A percentile compares a stretch with the other conserved stretches of the same genome.
phyloP scores from a whole-genome alignment of 225 moss, liverwort and hornwort species.

The Polytrichum commune region DNA sequence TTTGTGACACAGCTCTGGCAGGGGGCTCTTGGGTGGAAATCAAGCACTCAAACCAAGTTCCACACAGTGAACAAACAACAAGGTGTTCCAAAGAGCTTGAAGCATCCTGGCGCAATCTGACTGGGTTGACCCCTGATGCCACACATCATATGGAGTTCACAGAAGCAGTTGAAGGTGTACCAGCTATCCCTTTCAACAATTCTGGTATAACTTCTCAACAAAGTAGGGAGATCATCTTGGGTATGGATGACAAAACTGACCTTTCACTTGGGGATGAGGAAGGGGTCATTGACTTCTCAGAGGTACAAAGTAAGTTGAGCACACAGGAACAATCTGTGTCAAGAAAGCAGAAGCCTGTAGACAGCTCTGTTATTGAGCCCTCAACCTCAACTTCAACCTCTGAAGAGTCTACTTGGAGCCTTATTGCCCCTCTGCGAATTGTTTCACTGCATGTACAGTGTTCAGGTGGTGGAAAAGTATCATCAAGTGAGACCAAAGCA shows the following conservation, averaged over 20 bases:
- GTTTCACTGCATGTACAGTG: slow-evolving; percentile 58
- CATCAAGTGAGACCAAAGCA: slow-evolving; percentile 21
- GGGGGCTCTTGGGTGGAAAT: slow-evolving; percentile 66
- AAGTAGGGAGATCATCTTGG: slow-evolving; percentile 35
- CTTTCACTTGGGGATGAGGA: slow-evolving; percentile 38
- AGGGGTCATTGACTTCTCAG: slow-evolving; percentile 28
- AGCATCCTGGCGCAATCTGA: slow-evolving; percentile 38
- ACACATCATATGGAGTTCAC: slow-evolving; percentile 59
- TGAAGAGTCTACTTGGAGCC: slow-evolving; percentile 29
- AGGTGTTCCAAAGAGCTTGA: slow-evolving; percentile 53
- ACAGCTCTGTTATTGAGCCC: slow-evolving; percentile 8
- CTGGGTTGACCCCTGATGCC: slow-evolving; percentile 52
- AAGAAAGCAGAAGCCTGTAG: slow-evolving; percentile 13
- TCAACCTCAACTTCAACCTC: slow-evolving; percentile 20
- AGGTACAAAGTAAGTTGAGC: slow-evolving; percentile 21
- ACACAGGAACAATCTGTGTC: neutral
- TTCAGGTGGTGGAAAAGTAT: slow-evolving; percentile 45
- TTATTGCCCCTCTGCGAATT: slow-evolving; percentile 48
- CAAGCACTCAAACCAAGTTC: slow-evolving; percentile 29
- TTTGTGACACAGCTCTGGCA: slow-evolving; percentile 65
- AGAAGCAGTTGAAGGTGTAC: slow-evolving; percentile 18
- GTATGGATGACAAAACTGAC: slow-evolving; percentile 41
- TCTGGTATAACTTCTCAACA: slow-evolving; percentile 12
- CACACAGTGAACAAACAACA: slow-evolving; percentile 42
- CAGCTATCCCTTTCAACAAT: slow-evolving; percentile 8